These are phyloP conservation scores for Neurospora crassa DNA, from an alignment of 2,329 filamentous ascomycete species.

Conservation along the genomic window DNA sequence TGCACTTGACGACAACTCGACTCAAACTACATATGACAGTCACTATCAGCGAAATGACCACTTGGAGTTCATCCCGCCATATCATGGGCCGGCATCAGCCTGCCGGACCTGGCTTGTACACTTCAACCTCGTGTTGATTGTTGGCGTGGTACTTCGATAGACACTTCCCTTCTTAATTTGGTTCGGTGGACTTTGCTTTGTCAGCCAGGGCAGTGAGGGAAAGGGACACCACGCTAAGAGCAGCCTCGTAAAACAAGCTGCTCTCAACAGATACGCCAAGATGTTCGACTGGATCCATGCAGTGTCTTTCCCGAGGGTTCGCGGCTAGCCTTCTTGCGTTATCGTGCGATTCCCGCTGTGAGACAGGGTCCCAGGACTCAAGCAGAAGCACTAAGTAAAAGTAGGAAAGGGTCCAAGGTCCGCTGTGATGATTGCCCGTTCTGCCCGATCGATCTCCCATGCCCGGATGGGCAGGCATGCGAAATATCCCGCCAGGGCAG, in stretches of 20 bases:
- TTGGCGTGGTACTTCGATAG: no score
- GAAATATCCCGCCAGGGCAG: background rate
- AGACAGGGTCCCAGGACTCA: background rate
- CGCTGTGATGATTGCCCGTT: background rate
- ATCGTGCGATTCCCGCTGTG: background rate
- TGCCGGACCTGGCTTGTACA: background rate
- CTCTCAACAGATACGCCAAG: background rate
- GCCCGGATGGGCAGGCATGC: background rate
- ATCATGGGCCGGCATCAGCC: background rate
- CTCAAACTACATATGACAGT: background rate
- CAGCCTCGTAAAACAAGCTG: background rate
- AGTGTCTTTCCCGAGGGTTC: background rate
- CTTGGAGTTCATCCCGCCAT: background rate
- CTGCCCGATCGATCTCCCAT: background rate
- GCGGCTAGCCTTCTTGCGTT: background rate
- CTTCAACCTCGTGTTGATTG: no score
- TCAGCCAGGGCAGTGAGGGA: background rate
- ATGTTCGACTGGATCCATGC: background rate
- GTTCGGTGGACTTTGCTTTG: background rate
- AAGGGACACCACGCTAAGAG: background rate
- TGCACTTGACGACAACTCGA: background rate
- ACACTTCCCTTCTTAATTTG: no score
- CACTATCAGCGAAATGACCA: background rate
- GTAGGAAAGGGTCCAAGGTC: background rate
- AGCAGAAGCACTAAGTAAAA: background rate